A percentile compares a stretch with the other conserved stretches of the same genome.
Evolutionary conservation across 805 yeast species (phyloP).

Genomic region (Metschnikowia proteae): DNA sequence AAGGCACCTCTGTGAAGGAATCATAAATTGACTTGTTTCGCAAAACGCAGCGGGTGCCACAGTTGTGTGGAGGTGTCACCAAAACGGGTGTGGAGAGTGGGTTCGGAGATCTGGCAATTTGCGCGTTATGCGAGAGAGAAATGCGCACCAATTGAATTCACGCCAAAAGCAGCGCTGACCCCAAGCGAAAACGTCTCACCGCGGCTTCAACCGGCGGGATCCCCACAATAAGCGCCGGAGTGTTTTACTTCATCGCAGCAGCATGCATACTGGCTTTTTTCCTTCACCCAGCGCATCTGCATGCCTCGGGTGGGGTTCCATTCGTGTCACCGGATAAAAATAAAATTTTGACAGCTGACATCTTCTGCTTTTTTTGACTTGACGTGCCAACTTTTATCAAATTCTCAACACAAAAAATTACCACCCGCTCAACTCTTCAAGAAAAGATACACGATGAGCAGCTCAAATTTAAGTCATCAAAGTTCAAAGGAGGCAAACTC

Average conservation of each 20-base stretch:
- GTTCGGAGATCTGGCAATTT: background rate
- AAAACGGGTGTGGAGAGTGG: background rate
- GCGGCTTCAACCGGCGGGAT: background rate
- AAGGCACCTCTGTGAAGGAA: constrained; percentile 4
- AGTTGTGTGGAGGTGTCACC: background rate
- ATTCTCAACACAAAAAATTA: background rate
- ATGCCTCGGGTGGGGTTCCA: background rate
- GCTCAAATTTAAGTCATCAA: constrained; percentile 1
- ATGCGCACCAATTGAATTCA: background rate
- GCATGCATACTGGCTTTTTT: constrained; percentile 1
- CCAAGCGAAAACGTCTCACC: background rate
- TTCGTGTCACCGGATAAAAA: background rate
- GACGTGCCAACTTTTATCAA: background rate
- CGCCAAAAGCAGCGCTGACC: background rate
- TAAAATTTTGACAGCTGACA: background rate
- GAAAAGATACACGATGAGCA: background rate
- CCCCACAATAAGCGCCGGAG: background rate
- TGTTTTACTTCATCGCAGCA: constrained; percentile 1
- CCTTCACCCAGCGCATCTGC: background rate
- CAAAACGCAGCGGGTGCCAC: background rate
- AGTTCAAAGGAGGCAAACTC: background rate
- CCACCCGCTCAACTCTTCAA: background rate
- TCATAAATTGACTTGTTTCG: constrained; percentile 1
- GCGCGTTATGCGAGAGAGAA: background rate
- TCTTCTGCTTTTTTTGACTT: background rate